Base-by-base conservation (phyloP, 208 protist genomes). In the Crithidia expoeki region DNA sequence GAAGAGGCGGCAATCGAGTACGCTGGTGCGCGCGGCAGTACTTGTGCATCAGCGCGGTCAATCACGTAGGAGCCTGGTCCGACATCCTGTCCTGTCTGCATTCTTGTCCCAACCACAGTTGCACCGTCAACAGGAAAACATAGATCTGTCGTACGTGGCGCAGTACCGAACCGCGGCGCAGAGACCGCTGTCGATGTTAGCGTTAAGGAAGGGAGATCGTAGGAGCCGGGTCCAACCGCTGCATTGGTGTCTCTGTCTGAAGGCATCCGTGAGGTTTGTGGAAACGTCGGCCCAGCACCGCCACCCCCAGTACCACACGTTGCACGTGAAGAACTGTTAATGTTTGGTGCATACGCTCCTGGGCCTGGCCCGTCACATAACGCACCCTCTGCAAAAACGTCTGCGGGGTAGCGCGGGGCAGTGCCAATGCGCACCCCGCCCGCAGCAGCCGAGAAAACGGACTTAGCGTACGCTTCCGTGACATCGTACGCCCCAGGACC, bases 181-280 rank as follows among this genome's bases (percentile, higher is more conserved):
- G 33, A 28, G 2, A 44, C 40, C 27, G 36, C 21, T 25, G 62
- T 44, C n/a, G n/a, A n/a, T n/a, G n/a, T n/a, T n/a, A n/a, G n/a
- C 40, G 34, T 34, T n/a, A 1, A 30, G 3, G 10, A 38, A 4
- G 34, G 52, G 10, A 58, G 47, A 55, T 84, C 74, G 56, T 89
- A 89, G 19, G 84, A 36, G n/a, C 84, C 85, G 42, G 85, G 85
- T 1, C 85, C 85, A 27, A 81, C 33, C 49, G 32, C 61, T 4
- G n/a, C 63, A 1, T 25, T 36, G n/a, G 23, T 10, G 14, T 9
- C 69, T 14, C 21, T 36, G 6, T 30, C 36, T 6, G 27, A 17
- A 27, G 47, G 60, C 59, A 57, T 47, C 32, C 51, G 63, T 17
- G 76, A 36, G 6, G 76, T 69, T 14, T 69, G 65, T 2, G 60